Conservation (phyloP, 306 rosid species). For the Trifolium fragiferum region DNA sequence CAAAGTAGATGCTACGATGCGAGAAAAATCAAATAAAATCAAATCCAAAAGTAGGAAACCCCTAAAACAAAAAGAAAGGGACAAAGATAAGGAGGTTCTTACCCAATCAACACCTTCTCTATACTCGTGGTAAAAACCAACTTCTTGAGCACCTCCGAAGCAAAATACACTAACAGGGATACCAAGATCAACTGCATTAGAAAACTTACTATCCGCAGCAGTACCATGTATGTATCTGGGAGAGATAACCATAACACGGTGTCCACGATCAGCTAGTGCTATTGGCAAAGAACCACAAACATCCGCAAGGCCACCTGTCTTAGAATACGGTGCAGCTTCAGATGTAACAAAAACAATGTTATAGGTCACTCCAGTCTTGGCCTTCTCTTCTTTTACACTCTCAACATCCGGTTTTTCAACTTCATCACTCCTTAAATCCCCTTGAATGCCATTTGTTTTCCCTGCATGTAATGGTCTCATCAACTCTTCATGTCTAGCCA, state of each 20-base stretch:
- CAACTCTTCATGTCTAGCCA: conserved; percentile 17
- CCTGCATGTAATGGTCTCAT: conserved; percentile 41
- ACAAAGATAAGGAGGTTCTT: conserved; percentile 22
- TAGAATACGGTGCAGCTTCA: conserved; percentile 89
- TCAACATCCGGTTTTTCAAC: conserved; percentile 37
- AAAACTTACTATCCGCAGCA: conserved; percentile 57
- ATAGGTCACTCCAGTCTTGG: conserved; percentile 42
- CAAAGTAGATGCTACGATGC: conserved; percentile 18
- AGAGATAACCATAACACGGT: conserved; percentile 89
- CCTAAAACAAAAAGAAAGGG: background rate
- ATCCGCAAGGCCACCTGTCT: conserved; percentile 93
- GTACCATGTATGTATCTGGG: conserved; percentile 73
- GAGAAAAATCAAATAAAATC: conserved; percentile 23
- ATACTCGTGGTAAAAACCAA: conserved; percentile 75
- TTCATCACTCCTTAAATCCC: conserved; percentile 28
- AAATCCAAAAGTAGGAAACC: conserved; percentile 11
- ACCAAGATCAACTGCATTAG: conserved; percentile 53
- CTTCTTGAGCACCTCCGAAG: conserved; percentile 72
- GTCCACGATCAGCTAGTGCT: conserved; percentile 79
- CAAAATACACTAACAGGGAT: conserved; percentile 48
- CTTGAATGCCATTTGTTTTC: conserved; percentile 8
- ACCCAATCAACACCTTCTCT: conserved; percentile 92
- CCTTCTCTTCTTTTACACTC: conserved; percentile 41
- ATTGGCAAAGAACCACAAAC: conserved; percentile 93
- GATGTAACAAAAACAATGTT: conserved; percentile 74